phyloP scores from a whole-genome alignment of 495 filamentous ascomycete species.

The Podospora anserina region DNA sequence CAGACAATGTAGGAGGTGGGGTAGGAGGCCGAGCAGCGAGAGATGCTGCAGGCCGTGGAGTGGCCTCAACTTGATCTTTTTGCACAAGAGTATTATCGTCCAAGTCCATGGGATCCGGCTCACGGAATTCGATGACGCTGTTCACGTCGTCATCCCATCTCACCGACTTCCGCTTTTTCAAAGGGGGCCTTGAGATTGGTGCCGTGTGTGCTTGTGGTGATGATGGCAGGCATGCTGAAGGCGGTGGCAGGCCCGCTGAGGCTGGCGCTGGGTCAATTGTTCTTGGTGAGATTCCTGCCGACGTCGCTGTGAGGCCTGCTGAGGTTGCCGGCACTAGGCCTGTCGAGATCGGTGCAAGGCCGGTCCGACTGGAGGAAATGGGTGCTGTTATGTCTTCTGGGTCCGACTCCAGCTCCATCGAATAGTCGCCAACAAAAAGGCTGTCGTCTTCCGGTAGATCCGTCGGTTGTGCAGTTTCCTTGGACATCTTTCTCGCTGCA shows the following conservation, averaged over 20 bases:
- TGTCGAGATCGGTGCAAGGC: neutral
- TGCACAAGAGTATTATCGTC: constrained; percentile 15
- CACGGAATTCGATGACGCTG: neutral
- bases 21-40: neutral
- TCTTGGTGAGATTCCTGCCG: neutral
- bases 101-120: constrained; percentile 28
- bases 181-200: neutral
- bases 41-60: neutral
- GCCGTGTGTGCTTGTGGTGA: neutral
- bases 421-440: neutral
- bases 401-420: neutral
- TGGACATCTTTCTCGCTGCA: constrained; percentile 5
- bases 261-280: neutral
- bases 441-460: neutral
- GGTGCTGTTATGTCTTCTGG: neutral
- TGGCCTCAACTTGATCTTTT: neutral
- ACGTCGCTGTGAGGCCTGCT: neutral
- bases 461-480: neutral
- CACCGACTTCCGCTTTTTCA: constrained; percentile 40
- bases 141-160: constrained; percentile 33
- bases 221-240: neutral
- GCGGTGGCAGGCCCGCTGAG: neutral
- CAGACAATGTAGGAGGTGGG: constrained; percentile 10
- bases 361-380: neutral
- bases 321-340: neutral